Evolutionary conservation across 140 eudicot genomes (phyloP).

Genomic region (Bidens hawaiensis): DNA sequence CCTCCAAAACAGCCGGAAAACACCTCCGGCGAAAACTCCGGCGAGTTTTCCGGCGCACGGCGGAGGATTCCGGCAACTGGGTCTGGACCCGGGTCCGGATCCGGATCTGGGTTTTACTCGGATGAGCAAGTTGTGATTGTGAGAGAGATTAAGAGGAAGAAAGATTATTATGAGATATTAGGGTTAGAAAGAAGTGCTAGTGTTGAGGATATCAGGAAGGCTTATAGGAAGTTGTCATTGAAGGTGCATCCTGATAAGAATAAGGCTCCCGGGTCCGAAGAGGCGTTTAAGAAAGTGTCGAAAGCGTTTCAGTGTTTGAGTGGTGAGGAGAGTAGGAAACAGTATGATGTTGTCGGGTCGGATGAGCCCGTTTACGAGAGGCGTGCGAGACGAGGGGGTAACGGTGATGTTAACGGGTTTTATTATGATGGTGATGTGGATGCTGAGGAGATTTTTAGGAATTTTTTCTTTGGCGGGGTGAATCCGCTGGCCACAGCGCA

Average conservation of each 20-base stretch:
- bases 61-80: slow-evolving; percentile 40
- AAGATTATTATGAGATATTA: slow-evolving; percentile 68
- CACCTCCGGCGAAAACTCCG: not conserved
- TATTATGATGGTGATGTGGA: slow-evolving; percentile 59
- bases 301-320: too few species aligned
- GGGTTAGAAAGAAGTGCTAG: slow-evolving; percentile 60
- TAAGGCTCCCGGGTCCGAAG: too few species aligned
- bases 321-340: too few species aligned
- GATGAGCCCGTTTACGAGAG: slow-evolving; percentile 56
- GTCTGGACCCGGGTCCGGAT: slow-evolving; percentile 18
- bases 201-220: slow-evolving; percentile 78
- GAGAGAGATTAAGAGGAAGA: slow-evolving; percentile 64
- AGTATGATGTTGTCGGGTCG: too few species aligned
- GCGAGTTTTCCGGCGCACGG: slow-evolving; percentile 35
- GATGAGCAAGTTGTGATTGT: slow-evolving; percentile 48
- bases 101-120: slow-evolving; percentile 39
- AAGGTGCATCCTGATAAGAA: too few species aligned
- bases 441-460: slow-evolving; percentile 78
- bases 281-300: too few species aligned
- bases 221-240: too few species aligned
- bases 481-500: slow-evolving; percentile 49
- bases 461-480: slow-evolving; percentile 73
- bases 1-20: slow-evolving; percentile 9
- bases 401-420: slow-evolving; percentile 41
- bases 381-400: slow-evolving; percentile 32